These are phyloP conservation scores for Candida sanyaensis DNA, from an alignment of 1,139 yeast species.

Conservation along the genomic window DNA sequence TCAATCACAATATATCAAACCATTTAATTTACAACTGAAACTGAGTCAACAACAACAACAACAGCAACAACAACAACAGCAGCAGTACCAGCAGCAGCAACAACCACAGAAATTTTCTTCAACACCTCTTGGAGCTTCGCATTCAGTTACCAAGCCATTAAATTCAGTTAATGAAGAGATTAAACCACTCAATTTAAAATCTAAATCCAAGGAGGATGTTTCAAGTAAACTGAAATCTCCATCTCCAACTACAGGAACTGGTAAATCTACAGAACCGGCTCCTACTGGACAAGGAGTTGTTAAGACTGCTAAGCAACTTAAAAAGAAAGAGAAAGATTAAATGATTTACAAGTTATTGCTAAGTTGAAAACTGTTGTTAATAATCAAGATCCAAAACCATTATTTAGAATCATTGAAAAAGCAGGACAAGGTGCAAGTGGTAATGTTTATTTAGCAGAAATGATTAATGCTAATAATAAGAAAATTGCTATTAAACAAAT, in stretches of 20 bases:
- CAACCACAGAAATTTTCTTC: background rate
- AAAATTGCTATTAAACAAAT: conserved; percentile 92
- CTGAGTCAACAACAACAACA: conserved; percentile 12
- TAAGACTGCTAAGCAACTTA: conserved; percentile 47
- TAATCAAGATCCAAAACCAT: conserved; percentile 78
- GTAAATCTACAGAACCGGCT: conserved; percentile 7
- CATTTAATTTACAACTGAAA: conserved; percentile 17
- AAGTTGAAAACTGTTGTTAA: conserved; percentile 84
- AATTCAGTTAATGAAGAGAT: conserved; percentile 12
- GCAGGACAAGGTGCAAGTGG: conserved; percentile 99
- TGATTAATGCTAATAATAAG: conserved; percentile 39
- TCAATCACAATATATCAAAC: conserved; percentile 9
- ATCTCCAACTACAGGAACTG: conserved; percentile 14
- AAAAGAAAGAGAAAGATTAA: conserved; percentile 70
- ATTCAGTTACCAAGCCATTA: conserved; percentile 16
- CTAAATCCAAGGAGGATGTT: conserved; percentile 8
- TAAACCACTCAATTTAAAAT: conserved; percentile 16
- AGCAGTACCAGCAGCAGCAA: too few relatives aligned
- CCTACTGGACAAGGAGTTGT: conserved; percentile 25
- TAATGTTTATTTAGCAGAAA: conserved; percentile 86
- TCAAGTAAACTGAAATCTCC: background rate
- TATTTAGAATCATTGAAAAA: conserved; percentile 84
- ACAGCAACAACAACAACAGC: conserved; percentile 5
- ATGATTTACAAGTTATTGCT: conserved; percentile 83
- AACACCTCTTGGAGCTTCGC: conserved; percentile 12